Evolutionary conservation across 2,329 filamentous ascomycete species (phyloP).

Genomic region (Fusarium buharicum): DNA sequence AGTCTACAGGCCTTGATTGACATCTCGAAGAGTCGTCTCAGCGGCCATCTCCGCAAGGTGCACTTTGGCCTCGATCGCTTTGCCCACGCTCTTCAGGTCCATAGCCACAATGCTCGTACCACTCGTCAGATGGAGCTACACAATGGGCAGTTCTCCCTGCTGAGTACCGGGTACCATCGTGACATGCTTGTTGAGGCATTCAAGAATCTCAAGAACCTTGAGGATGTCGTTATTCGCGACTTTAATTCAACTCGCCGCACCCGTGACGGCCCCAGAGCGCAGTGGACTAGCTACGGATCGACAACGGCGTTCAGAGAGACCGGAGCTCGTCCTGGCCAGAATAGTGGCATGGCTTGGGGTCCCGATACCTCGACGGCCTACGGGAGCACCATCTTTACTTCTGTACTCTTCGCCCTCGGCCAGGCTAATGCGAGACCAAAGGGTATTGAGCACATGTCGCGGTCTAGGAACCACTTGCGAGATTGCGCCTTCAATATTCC

Average conservation of each 20-base stretch:
- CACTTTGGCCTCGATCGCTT: conserved; percentile 48
- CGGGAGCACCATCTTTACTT: conserved; percentile 52
- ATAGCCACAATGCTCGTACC: conserved; percentile 22
- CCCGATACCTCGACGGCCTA: conserved; percentile 34
- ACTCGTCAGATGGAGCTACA: conserved; percentile 32
- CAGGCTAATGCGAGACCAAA: conserved; percentile 51
- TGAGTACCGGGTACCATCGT: conserved; percentile 58
- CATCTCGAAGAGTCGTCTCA: conserved; percentile 61
- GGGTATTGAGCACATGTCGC: conserved; percentile 61
- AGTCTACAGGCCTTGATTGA: conserved; percentile 66
- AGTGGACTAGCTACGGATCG: conserved; percentile 68
- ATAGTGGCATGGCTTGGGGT: neutral
- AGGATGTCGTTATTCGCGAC: conserved; percentile 68
- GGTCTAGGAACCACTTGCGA: conserved; percentile 46
- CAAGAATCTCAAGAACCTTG: conserved; percentile 62
- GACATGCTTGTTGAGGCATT: conserved; percentile 69
- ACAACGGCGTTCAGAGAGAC: conserved; percentile 53
- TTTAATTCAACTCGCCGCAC: conserved; percentile 61
- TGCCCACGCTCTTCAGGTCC: conserved; percentile 2
- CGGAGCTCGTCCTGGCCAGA: conserved; percentile 38
- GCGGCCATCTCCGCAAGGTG: conserved; percentile 52
- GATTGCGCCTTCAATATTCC: conserved; percentile 61
- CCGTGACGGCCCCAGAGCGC: conserved; percentile 56
- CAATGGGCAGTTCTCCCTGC: conserved; percentile 46
- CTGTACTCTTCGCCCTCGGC: conserved; percentile 57